Base-by-base conservation (phyloP, 345 rosid species). In the Orychophragmus violaceus region DNA sequence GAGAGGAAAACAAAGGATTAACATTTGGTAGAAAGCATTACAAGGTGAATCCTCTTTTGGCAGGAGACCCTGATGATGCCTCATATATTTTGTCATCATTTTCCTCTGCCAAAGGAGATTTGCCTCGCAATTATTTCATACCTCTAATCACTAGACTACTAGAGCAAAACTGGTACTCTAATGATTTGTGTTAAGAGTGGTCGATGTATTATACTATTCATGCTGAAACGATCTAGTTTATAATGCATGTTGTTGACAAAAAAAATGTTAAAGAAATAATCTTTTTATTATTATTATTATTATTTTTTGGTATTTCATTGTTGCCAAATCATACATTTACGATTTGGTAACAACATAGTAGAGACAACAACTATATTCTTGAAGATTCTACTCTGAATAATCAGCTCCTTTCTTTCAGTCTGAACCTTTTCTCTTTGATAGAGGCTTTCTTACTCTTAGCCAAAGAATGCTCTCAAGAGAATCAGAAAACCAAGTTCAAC, bases 101-200 rank as follows among this genome's bases (percentile, higher is more conserved):
- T 42, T 70, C 48, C 39, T 70, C 69, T 70, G 75, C 75, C 75
- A 70, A 70, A 70, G 68, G 74, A 69, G 68, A 70, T 70, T 70
- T 70, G 74, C 74, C 74, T 59, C 17, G 74, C 44, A 70, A 70
- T 70, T 22, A 52, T 70, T 70, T 7, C 5, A 35, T 41, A 29
- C 45, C 19, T 2, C 18, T 59, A 49, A 58, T 24, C 22, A 17
- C 45, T 16, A n/a, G n/a, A 37, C 13, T 13, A 35, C 3, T 2
- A 10, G n/a, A 33, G 3, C 32, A 12, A 50, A 6, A 13, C 6
- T 49, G 5, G 54, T 50, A 24, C 4, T 24, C 17, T 24, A 8
- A 6, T 50, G 56, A 6, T 50, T 50, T 50, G 8, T 24, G 56
- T 50, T 50, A 50, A n/a, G 17, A 24, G 32, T 25, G 32, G 56